Percentiles rank a stretch among this genome's conserved stretches.
Evolutionary conservation across 306 rosid genomes (phyloP).

Genomic region (Bauhinia variegata): DNA sequence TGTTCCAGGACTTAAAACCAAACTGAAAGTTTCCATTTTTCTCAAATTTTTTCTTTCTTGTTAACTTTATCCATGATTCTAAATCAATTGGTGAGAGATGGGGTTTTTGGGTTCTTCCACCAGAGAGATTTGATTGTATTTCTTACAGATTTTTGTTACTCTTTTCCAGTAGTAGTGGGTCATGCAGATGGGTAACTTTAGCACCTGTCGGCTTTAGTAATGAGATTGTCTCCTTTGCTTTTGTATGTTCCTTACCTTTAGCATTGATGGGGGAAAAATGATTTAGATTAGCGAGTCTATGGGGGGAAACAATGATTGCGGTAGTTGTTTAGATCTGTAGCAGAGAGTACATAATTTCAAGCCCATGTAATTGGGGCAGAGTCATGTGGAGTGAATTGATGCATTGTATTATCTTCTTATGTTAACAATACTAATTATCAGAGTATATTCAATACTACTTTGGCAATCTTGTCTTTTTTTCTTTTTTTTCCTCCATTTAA

Average conservation of each 20-base stretch:
- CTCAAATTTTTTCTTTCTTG: neutral
- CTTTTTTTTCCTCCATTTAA: constrained; percentile 10
- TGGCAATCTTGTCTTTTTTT: constrained; percentile 8
- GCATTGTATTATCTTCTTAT: constrained; percentile 34
- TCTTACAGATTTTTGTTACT: constrained; percentile 19
- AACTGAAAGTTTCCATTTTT: constrained; percentile 39
- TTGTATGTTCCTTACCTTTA: constrained; percentile 32
- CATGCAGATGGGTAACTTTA: constrained; percentile 55
- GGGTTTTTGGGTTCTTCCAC: constrained; percentile 69
- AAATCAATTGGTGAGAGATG: constrained; percentile 71
- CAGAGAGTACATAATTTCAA: constrained; percentile 26
- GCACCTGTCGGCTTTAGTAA: constrained; percentile 47
- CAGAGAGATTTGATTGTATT: constrained; percentile 48
- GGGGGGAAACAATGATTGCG: constrained; percentile 43
- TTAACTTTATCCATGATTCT: constrained; percentile 19
- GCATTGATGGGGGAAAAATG: constrained; percentile 32
- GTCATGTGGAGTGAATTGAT: constrained; percentile 25
- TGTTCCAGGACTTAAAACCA: constrained; percentile 92
- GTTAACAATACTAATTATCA: constrained; percentile 34
- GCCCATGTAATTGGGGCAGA: constrained; percentile 24
- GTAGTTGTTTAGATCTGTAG: constrained; percentile 33
- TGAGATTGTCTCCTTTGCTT: constrained; percentile 56
- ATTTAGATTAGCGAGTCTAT: constrained; percentile 35
- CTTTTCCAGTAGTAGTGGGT: constrained; percentile 50
- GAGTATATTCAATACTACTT: constrained; percentile 22